phyloP scores from a whole-genome alignment of 306 rosid genomes.

The Malus fusca region DNA sequence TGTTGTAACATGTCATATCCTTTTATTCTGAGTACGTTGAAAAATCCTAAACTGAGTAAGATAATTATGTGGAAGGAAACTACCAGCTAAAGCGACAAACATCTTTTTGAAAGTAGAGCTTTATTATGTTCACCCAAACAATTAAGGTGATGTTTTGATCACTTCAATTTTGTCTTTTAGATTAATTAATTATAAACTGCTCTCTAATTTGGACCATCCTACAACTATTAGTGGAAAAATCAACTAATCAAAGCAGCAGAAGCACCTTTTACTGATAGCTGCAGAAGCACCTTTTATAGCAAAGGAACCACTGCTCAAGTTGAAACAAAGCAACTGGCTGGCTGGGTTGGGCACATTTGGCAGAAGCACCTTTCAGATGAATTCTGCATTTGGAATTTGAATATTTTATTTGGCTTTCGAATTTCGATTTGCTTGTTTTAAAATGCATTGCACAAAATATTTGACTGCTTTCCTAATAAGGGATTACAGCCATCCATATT shows the following conservation, averaged over 20 bases:
- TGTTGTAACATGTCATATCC: no score
- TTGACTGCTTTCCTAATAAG: conserved; percentile 19
- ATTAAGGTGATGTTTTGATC: not conserved
- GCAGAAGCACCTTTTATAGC: not conserved
- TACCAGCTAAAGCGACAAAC: not conserved
- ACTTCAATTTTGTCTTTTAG: not conserved
- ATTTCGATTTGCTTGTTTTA: no score
- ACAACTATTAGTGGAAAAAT: not conserved
- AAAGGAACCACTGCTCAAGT: not conserved
- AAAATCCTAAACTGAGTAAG: no score
- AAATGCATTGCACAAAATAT: no score
- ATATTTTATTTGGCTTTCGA: no score
- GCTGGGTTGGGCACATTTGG: not conserved
- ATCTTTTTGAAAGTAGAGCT: no score
- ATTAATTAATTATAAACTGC: not conserved
- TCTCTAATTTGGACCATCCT: not conserved
- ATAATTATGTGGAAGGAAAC: not conserved
- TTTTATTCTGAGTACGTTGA: no score
- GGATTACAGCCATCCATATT: no score
- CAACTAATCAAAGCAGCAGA: not conserved
- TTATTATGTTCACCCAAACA: no score
- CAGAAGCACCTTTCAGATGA: not conserved
- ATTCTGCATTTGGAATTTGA: not conserved
- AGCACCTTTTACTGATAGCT: no score
- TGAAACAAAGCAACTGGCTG: not conserved